These are phyloP conservation scores for Pichia sp. DNA, from an alignment of 1,139 yeast species.

Conservation along the genomic window DNA sequence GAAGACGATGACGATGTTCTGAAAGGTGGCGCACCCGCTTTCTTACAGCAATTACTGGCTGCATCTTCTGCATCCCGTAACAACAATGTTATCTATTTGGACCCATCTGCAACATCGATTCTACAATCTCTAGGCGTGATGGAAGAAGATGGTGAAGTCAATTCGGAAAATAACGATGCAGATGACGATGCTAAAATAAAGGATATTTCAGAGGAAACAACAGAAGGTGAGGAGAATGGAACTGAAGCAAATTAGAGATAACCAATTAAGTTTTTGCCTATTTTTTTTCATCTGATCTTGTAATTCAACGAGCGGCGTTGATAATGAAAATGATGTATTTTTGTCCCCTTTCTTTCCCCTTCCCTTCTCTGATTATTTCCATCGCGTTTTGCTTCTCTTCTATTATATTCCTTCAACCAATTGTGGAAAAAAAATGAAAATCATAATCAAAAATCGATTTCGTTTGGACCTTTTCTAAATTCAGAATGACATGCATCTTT, in stretches of 20 bases:
- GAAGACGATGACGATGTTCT: constrained; percentile 23
- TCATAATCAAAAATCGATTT: constrained; percentile 2
- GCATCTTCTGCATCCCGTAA: constrained; percentile 28
- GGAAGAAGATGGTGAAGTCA: constrained; percentile 31
- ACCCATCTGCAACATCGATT: constrained; percentile 33
- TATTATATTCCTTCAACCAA: not conserved
- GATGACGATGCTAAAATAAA: constrained; percentile 26
- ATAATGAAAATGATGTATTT: not conserved
- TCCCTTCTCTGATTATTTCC: not conserved
- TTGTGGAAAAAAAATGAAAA: not conserved
- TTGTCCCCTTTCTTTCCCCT: not conserved
- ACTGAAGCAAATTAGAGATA: constrained; percentile 10
- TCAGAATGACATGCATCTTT: constrained; percentile 7
- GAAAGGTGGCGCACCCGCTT: constrained; percentile 22
- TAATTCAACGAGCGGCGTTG: not conserved
- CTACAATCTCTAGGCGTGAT: constrained; percentile 35
- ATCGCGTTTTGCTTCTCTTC: not conserved
- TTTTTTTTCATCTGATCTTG: not conserved
- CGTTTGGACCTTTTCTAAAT: constrained; percentile 10
- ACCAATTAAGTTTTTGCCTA: not conserved
- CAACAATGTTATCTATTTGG: constrained; percentile 32
- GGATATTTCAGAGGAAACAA: not conserved
- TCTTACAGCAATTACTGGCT: constrained; percentile 24
- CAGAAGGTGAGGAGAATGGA: constrained; percentile 14
- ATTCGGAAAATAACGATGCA: constrained; percentile 1